Evolutionary conservation across 1,139 yeast species (phyloP), one percentile per base, ranked within the genome.

Genomic region (Yamadazyma atlantica): DNA sequence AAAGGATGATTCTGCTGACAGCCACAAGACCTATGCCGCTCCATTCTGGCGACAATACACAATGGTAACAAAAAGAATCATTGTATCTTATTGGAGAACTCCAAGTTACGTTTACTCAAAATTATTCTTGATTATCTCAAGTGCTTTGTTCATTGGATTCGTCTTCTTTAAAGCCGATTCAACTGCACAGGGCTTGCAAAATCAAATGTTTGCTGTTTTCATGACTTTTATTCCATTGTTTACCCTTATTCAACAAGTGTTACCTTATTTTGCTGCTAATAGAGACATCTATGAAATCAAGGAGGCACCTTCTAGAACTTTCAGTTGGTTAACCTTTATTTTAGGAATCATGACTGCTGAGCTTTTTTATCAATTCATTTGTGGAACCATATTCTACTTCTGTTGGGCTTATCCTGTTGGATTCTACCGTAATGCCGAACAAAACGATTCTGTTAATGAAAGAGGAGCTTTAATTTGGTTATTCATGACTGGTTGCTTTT

Each of bases 271-370:
- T 55, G 82, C 83, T 34, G 60, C 65, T 34, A 95, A 85, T 60
- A 79, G 96, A 63, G 80, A 80, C 50, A 66, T 89, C 34, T 89
- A 86, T 57, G 96, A 87, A 58, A 90, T 83, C n/a, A 79, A 96
- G 57, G 97, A 89, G 61, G 78, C 95, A 29, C 96, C 96, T 16
- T 73, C 79, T 0, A 71, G 71, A 50, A 69, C 80, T 3, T 75
- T 70, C 52, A 54, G 69, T 44, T 75, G 80, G 80, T 46, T 61
- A 38, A 69, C 76, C 0, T 75, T 75, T 43, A 61, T 66, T 33
- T 32, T 55, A 32, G 66, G 60, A 30, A 70, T 64, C 44, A 54
- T 66, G 35, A 55, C 69, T 10, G 58, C 64, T 4, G 73, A 66
- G 48, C 46, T 66, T 35, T 69, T 70, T 14, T 63, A 51, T 53